Base-by-base conservation (phyloP, 192 early-diverging fungal genomes). In the Coemansia aciculifera region DNA sequence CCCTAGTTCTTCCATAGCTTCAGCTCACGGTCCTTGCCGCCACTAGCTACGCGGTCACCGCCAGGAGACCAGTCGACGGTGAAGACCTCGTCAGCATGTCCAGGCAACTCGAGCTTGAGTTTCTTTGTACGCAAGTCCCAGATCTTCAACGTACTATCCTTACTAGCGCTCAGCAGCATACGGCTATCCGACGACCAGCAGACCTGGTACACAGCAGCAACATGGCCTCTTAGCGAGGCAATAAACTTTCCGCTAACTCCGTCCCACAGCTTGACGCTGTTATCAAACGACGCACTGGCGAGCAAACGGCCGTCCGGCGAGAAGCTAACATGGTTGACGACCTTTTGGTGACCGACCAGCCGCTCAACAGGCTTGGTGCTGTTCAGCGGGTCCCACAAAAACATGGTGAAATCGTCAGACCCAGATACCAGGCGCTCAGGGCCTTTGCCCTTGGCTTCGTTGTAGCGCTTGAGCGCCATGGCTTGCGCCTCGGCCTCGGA, bases 191-290 rank as follows among this genome's bases (percentile, higher is more conserved):
- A 87, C 11, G 95, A 97, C 90, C 93, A 99, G 69, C 90, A 90
- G 38, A 96, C 91, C 84, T 97, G 95, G 86, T 97, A 99, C 10
- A 99, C 97, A 2, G 94, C 92, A 36, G 92, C 91, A 19, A 99
- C 97, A 71, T 99, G 97, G 32, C 97, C 97, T 23, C 94, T 87
- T 29, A 99, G 86, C 44, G 95, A 95, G 6, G 91, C 86, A 61
- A 98, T 84, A 69, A 98, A 99, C 85, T 89, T 90, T 67, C 97
- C 97, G 0, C 87, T 92, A 9, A 68, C 57, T 29, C 92, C 94
- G 76, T 99, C 96, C 97, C 97, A 99, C 23, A 99, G 78, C 80
- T 99, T 99, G 48, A 99, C 94, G 46, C 90, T 91, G 78, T 99
- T 99, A 79, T 99, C 97, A 66, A 98, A 99, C 59, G 91, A 90